Base-by-base conservation (phyloP, 352 stramenopile genomes). In the Phytophthora meadii region DNA sequence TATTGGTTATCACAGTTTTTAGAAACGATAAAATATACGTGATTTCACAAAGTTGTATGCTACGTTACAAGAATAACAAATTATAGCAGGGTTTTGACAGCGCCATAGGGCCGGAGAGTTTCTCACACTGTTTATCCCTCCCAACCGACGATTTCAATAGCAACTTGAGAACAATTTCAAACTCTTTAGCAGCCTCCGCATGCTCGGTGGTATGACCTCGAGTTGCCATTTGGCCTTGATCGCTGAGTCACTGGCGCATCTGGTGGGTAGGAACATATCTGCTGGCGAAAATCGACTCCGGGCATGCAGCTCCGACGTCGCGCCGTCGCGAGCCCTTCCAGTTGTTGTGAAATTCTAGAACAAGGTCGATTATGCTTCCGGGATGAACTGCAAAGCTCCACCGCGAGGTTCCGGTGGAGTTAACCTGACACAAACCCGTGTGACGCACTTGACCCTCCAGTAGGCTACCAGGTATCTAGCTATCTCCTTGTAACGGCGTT, bases 251-350 rank as follows among this genome's bases (percentile, higher is more conserved):
- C 11, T 50, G 49, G 22, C 7, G 54, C 62, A 66, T 70, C 55
- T 70, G 55, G 62, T 46, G 36, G 24, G 50, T 61, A 50, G 41
- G 48, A 60, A 68, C 34, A 36, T n/a, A 45, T 61, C 37, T 57
- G 54, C 61, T 65, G 61, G 54, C 24, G 61, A 70, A 65, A 60
- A 55, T 59, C 47, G 34, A 41, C 44, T 24, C 51, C 32, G 7
- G 47, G 37, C 37, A 34, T 15, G 24, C 36, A 51, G 27, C 39
- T 36, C 47, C 24, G 10, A 12, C 49, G 22, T 60, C 19, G 41
- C 60, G 19, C 11, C 14, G 40, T 47, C 41, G 15, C 41, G 53
- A 27, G 14, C 27, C 59, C 41, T 61, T 65, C 30, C 30, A 3
- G 46, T 10, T 54, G 39, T 61, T 45, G 50, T 61, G 48, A 54